phyloP scores from a whole-genome alignment of 768 basidiomycete genomes.

The Nidularia pulvinata region DNA sequence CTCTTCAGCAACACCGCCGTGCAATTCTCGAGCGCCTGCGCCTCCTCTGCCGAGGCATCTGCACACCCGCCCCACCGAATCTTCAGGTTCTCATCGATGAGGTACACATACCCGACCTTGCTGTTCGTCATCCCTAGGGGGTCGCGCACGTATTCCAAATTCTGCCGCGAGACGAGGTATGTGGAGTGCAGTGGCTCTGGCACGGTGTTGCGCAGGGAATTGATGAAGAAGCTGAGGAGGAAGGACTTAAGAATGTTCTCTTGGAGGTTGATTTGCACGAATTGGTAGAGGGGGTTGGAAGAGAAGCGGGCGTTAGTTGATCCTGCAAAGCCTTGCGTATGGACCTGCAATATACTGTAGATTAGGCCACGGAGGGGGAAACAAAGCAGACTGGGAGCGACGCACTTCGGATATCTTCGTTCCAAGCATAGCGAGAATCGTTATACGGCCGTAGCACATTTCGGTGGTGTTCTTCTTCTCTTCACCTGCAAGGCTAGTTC shows the following conservation, averaged over 20 bases:
- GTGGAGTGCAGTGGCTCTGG: slow-evolving; percentile 65
- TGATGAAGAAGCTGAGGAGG: slow-evolving; percentile 84
- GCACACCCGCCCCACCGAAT: slow-evolving; percentile 94
- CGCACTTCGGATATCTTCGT: slow-evolving; percentile 88
- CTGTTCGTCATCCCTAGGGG: slow-evolving; percentile 88
- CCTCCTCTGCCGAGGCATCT: slow-evolving; percentile 77
- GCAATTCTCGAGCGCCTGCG: slow-evolving; percentile 66
- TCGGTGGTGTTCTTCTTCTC: slow-evolving; percentile 72
- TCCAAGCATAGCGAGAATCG: slow-evolving; percentile 80
- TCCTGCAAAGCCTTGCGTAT: slow-evolving; percentile 70
- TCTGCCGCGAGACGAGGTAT: slow-evolving; percentile 82
- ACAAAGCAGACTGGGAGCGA: neutral
- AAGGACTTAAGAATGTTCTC: slow-evolving; percentile 92
- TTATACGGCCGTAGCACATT: slow-evolving; percentile 74
- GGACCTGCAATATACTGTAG: slow-evolving; percentile 50
- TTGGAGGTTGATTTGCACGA: slow-evolving; percentile 89
- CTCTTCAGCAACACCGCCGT: slow-evolving; percentile 68
- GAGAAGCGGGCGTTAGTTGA: slow-evolving; percentile 53
- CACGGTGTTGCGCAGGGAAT: slow-evolving; percentile 64
- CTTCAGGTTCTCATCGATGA: slow-evolving; percentile 83
- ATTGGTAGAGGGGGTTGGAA: slow-evolving; percentile 64
- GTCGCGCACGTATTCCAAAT: slow-evolving; percentile 84
- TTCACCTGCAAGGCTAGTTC: slow-evolving; percentile 60
- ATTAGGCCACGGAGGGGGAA: neutral
- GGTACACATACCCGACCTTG: slow-evolving; percentile 89